Conservation (phyloP, 371 early-diverging fungal genomes). For the Saksenaea vasiformis region DNA sequence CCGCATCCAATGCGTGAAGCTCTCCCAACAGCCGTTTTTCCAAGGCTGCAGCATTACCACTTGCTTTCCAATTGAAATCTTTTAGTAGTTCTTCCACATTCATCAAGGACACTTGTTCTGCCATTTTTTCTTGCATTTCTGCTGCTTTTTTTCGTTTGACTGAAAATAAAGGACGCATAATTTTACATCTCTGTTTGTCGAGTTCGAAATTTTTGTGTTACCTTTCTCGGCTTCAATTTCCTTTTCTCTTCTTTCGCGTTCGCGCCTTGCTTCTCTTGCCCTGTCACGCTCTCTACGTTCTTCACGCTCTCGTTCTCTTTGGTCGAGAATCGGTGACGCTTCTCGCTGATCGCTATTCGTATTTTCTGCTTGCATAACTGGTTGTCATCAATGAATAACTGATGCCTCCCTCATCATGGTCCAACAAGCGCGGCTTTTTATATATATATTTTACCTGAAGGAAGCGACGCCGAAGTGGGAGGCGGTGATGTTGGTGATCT, state of each 20-base stretch:
- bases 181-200: neutral
- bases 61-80: constrained; percentile 79
- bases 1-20: constrained; percentile 74
- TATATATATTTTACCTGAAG: neutral
- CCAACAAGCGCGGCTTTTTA: neutral
- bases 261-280: constrained; percentile 35
- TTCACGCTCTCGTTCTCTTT: constrained; percentile 12
- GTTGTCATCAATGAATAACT: no score
- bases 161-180: neutral
- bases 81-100: constrained; percentile 65
- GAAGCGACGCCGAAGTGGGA: neutral
- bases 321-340: neutral
- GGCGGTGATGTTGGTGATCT: neutral
- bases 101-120: constrained; percentile 55
- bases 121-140: constrained; percentile 46
- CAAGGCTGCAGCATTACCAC: constrained; percentile 72
- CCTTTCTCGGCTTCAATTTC: constrained; percentile 33
- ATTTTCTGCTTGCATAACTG: no score
- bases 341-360: no score
- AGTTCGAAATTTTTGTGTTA: constrained; percentile 11
- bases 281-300: constrained; percentile 41
- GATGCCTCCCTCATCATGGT: no score
- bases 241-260: constrained; percentile 43
- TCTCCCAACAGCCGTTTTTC: constrained; percentile 67
- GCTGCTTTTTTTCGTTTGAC: constrained; percentile 39